Evolutionary conservation across 768 basidiomycete species (phyloP), one percentile per base, ranked within the genome.

Genomic region (Boletus rubropictus): DNA sequence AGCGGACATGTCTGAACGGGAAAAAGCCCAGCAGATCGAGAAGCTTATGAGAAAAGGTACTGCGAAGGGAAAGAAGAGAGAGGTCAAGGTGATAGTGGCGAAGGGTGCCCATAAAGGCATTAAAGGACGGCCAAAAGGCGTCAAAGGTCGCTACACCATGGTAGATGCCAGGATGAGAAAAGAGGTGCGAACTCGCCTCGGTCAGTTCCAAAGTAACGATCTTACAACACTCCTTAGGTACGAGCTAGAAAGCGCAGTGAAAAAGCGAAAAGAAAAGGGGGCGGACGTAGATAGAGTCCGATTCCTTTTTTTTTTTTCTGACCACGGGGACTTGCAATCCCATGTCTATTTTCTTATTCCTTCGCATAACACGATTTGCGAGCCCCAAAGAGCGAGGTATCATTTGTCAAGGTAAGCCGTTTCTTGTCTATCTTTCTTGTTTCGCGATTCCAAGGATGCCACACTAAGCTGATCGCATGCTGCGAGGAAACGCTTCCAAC

Each of bases 121-220:
- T 48, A 87, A 92, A 70, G 96, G 95, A 14, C 70, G 96, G 42
- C 95, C 96, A 22, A 95, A 86, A 64, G 96, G 96, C 52, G 84
- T 97, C 49, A 97, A 96, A 70, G 96, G 95, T 27, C 79, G 88
- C 39, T 98, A 96, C 67, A 72, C 83, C 32, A 96, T 96, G 90
- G 91, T 95, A 1, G 94, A 96, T 67, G 71, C 90, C 4, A 75
- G 94, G 55, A 92, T 93, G 86, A 89, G 78, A 67, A 96, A 94
- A 78, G 89, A 92, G 79, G 89, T 87, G 35, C 29, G 37, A 24
- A 20, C 15, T 8, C 4, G 8, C 20, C 15, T 1, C 18, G 1
- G 5, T 11, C 28, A 15, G 31, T 34, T 42, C 39, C 11, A 12
- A 28, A 34, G 17, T 29, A 46, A 6, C 37, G 29, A n/a, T 54